Percentiles rank a stretch among this genome's conserved stretches.
These are phyloP conservation scores for Cercophora sp. DNA, from an alignment of 495 filamentous ascomycete species.

Conservation along the genomic window DNA sequence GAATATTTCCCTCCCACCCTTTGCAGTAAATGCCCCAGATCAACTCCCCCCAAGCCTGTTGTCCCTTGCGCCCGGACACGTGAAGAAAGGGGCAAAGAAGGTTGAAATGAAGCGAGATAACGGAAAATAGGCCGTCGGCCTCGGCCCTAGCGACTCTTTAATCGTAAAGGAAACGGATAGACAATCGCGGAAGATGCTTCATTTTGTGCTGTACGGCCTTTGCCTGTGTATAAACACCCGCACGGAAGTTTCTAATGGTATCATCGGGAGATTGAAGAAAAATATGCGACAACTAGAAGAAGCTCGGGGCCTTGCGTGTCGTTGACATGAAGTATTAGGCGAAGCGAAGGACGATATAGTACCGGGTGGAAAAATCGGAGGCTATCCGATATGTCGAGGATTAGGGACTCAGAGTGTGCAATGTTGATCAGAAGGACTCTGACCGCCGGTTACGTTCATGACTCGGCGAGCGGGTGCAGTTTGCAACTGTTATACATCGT, in stretches of 20 bases:
- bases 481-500: slow-evolving; percentile 10
- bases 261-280: slow-evolving; percentile 19
- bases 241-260: slow-evolving; percentile 23
- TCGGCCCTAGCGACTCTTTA: no score
- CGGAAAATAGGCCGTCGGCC: no score
- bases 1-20: no score
- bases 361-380: slow-evolving; percentile 2
- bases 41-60: no score
- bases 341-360: slow-evolving; percentile 19
- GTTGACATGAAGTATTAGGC: slow-evolving; percentile 10
- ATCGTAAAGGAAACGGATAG: no score
- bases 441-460: neutral
- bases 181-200: no score
- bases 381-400: neutral
- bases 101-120: no score
- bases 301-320: slow-evolving; percentile 2
- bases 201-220: no score
- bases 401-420: no score
- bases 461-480: neutral
- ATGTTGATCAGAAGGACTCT: neutral
- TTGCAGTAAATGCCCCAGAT: no score
- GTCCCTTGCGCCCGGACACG: no score
- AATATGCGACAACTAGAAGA: neutral
- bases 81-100: no score
- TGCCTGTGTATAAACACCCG: neutral